A percentile compares a stretch with the other conserved stretches of the same genome.
Conservation (phyloP, 805 yeast species). For the Sugiyamaella mastotermitis region DNA sequence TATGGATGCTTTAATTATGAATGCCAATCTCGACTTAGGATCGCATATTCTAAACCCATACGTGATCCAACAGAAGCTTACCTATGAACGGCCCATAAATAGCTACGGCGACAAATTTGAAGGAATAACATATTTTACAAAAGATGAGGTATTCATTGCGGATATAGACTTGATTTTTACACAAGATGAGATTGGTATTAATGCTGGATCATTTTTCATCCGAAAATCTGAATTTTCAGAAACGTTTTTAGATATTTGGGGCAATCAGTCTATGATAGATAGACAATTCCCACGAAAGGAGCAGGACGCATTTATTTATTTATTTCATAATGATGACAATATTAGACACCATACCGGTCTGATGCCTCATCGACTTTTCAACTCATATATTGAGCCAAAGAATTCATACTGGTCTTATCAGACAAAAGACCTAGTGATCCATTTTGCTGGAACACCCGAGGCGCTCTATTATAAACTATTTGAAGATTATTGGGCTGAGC, state of each 20-base stretch:
- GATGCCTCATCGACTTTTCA: slow-evolving; percentile 27
- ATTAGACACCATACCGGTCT: slow-evolving; percentile 24
- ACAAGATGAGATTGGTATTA: slow-evolving; percentile 26
- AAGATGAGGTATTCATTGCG: slow-evolving; percentile 17
- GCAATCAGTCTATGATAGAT: slow-evolving; percentile 8
- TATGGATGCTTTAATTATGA: slow-evolving; percentile 31
- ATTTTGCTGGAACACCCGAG: slow-evolving; percentile 25
- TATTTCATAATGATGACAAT: slow-evolving; percentile 15
- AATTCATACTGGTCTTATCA: slow-evolving; percentile 12
- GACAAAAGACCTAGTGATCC: slow-evolving; percentile 27
- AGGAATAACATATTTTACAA: slow-evolving; percentile 6
- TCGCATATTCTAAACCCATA: slow-evolving; percentile 25
- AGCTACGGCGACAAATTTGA: slow-evolving; percentile 7
- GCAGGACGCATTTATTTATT: slow-evolving; percentile 21
- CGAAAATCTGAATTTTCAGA: slow-evolving; percentile 20
- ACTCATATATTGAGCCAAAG: slow-evolving; percentile 19
- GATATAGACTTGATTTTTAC: slow-evolving; percentile 24
- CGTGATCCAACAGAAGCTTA: slow-evolving; percentile 21
- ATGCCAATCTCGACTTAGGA: slow-evolving; percentile 25
- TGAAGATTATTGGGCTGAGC: background rate
- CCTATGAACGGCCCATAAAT: slow-evolving; percentile 21
- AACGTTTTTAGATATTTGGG: slow-evolving; percentile 21
- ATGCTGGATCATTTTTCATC: slow-evolving; percentile 31
- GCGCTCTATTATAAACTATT: background rate
- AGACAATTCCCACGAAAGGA: slow-evolving; percentile 15